Conservation (phyloP, 495 filamentous ascomycete species). For the Astrocystis sublimbata region DNA sequence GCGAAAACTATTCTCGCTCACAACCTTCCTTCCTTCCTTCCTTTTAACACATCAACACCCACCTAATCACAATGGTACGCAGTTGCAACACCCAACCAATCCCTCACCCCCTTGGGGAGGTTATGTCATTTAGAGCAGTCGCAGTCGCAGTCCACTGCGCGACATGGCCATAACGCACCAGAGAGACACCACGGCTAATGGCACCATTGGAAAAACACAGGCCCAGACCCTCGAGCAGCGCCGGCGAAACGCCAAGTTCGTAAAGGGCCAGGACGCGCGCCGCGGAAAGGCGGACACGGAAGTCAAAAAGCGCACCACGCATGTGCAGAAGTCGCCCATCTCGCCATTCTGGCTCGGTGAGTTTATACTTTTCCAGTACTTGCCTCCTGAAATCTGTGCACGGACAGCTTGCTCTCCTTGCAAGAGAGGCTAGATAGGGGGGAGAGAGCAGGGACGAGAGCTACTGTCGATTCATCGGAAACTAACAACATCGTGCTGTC, state of each 20-base stretch:
- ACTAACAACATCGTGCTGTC: background rate
- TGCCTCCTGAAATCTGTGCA: background rate
- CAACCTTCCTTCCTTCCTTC: background rate
- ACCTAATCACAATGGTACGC: conserved; percentile 29
- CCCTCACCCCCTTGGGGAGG: too few species aligned
- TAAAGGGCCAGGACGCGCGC: conserved; percentile 73
- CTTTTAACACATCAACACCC: background rate
- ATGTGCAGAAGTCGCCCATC: conserved; percentile 70
- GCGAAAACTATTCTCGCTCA: background rate
- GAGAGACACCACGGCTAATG: background rate
- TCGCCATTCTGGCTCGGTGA: conserved; percentile 82
- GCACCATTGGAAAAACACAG: conserved; percentile 43
- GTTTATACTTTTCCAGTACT: conserved; percentile 32
- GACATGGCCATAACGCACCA: background rate
- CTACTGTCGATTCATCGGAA: too few species aligned
- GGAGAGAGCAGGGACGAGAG: too few species aligned
- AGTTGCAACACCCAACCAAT: background rate
- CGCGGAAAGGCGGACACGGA: conserved; percentile 76
- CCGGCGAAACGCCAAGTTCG: conserved; percentile 81
- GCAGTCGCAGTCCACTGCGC: too few species aligned
- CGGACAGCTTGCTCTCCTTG: too few species aligned
- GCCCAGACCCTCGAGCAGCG: conserved; percentile 95
- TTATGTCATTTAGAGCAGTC: too few species aligned
- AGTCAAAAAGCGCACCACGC: conserved; percentile 66
- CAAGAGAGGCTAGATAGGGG: too few species aligned